phyloP scores from a whole-genome alignment of 768 basidiomycete genomes.

The Boletus patriciae region DNA sequence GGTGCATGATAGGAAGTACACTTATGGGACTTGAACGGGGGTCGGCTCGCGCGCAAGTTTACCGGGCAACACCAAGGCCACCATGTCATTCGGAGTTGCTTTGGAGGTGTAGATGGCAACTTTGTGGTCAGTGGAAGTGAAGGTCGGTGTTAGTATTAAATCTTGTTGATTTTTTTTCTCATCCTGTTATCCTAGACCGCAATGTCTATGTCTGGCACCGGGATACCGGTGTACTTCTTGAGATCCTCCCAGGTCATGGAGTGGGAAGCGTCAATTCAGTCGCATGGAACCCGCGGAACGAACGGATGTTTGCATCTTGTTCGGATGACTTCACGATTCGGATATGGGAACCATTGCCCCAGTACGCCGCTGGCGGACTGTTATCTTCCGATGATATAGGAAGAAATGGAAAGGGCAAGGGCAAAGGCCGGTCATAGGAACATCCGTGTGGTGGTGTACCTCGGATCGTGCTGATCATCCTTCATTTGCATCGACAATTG shows the following conservation, averaged over 20 bases:
- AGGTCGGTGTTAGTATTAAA: conserved; percentile 53
- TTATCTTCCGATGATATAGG: conserved; percentile 22
- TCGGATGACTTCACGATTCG: conserved; percentile 91
- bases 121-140: conserved; percentile 95
- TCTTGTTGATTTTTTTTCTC: conserved; percentile 7
- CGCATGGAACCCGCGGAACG: conserved; percentile 90
- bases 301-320: conserved; percentile 93
- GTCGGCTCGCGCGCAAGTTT: conserved; percentile 73
- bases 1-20: conserved; percentile 71
- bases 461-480: conserved; percentile 19
- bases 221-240: conserved; percentile 78
- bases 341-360: conserved; percentile 70
- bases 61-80: conserved; percentile 81
- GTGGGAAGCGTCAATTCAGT: conserved; percentile 91
- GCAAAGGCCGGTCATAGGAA: conserved; percentile 53
- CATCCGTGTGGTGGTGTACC: conserved; percentile 19
- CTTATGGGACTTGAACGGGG: conserved; percentile 76
- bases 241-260: conserved; percentile 86
- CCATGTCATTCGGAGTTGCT: conserved; percentile 90
- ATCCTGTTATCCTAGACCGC: conserved; percentile 58
- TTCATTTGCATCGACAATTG: conserved; percentile 29
- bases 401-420: conserved; percentile 60
- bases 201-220: conserved; percentile 96
- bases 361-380: conserved; percentile 18
- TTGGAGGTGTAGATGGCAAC: conserved; percentile 86